These are phyloP conservation scores for Sclerotinia sclerotiorum DNA, from an alignment of 2,329 filamentous ascomycete species.

Conservation along the genomic window DNA sequence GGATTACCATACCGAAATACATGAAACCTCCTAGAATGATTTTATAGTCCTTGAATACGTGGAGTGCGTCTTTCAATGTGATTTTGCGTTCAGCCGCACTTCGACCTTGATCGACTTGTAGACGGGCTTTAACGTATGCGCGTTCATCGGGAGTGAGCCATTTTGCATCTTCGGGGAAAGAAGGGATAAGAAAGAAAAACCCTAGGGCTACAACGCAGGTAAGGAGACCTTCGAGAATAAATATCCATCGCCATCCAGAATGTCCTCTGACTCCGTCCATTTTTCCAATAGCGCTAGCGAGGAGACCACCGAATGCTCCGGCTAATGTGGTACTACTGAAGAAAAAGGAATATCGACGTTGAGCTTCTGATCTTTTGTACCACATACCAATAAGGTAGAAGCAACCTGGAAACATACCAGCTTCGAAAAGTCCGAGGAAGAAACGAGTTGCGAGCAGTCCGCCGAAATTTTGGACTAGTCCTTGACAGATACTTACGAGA, in stretches of 20 bases:
- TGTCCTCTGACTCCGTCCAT: constrained; percentile 73
- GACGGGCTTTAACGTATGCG: constrained; percentile 62
- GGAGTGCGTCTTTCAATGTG: constrained; percentile 57
- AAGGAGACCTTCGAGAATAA: constrained; percentile 71
- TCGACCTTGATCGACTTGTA: constrained; percentile 67
- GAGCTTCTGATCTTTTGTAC: constrained; percentile 85
- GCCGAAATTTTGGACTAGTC: constrained; percentile 61
- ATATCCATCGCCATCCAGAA: constrained; percentile 77
- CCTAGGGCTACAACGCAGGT: constrained; percentile 61
- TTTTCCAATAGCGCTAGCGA: constrained; percentile 85
- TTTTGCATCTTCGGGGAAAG: constrained; percentile 71
- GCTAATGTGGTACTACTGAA: constrained; percentile 80
- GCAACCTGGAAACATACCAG: constrained; percentile 74
- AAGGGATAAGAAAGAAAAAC: constrained; percentile 69
- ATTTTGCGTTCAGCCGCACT: constrained; percentile 63
- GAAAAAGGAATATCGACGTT: constrained; percentile 91
- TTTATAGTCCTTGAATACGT: constrained; percentile 71
- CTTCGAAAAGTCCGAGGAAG: constrained; percentile 77
- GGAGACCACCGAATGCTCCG: constrained; percentile 80
- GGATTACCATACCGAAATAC: constrained; percentile 79
- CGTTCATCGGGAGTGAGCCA: constrained; percentile 73
- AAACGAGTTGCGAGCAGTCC: constrained; percentile 79
- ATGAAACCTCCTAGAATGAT: constrained; percentile 73
- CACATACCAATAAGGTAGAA: constrained; percentile 81
- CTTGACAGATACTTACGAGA: constrained; percentile 40